Evolutionary conservation across 208 protist genomes (phyloP).

Genomic region (Porcisia deanei): DNA sequence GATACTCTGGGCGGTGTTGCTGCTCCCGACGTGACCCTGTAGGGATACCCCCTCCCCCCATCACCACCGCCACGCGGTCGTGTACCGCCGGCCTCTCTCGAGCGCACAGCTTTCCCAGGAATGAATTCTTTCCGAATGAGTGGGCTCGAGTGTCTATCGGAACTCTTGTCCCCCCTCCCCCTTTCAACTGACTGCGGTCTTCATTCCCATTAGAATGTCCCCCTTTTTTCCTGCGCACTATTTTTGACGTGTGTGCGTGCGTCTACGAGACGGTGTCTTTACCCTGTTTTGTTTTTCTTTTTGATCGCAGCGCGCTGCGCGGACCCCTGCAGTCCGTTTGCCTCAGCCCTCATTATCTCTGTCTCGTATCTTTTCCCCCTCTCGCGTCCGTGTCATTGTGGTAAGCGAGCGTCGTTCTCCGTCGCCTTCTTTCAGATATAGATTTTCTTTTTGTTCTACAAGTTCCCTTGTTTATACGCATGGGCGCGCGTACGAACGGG

Average conservation of each 20-base stretch:
- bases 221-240: no score
- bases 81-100: no score
- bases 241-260: no score
- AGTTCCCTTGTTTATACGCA: not conserved
- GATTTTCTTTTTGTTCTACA: not conserved
- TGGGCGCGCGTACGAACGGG: not conserved
- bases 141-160: not conserved
- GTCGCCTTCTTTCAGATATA: slow-evolving; percentile 1
- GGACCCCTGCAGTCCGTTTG: not conserved
- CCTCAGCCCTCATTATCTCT: not conserved
- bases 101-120: not conserved
- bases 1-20: not conserved
- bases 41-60: not conserved
- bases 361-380: not conserved
- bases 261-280: no score
- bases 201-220: no score
- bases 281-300: not conserved
- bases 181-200: not conserved
- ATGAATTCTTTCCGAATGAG: not conserved
- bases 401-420: not conserved
- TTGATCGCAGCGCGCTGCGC: not conserved
- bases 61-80: not conserved
- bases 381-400: not conserved
- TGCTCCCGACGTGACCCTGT: not conserved
- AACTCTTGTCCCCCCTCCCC: not conserved